Percentiles rank a stretch among this genome's conserved stretches.
These are phyloP conservation scores for Coelastrella sp. DNA, from an alignment of 139 green algal genomes.

Conservation along the genomic window DNA sequence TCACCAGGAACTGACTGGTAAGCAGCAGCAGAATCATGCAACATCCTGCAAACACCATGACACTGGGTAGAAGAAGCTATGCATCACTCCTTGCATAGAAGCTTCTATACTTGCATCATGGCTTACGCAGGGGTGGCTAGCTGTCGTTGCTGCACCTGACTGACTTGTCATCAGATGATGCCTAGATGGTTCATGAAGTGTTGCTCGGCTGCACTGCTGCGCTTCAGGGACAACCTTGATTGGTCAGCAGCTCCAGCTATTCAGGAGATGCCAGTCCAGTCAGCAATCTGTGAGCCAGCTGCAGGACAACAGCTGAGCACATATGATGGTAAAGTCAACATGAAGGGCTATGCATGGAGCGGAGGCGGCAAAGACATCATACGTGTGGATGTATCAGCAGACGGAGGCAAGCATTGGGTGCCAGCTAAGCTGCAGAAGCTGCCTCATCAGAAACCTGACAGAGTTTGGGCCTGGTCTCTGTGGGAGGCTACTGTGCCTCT, in stretches of 20 bases:
- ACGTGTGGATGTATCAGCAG: constrained; percentile 85
- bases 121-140: too few species aligned
- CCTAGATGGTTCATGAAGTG: too few species aligned
- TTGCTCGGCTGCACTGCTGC: background rate
- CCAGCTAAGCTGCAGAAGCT: constrained; percentile 51
- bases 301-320: constrained; percentile 44
- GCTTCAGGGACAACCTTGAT: constrained; percentile 89
- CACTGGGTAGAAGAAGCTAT: too few species aligned
- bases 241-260: constrained; percentile 69
- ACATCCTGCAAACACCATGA: too few species aligned
- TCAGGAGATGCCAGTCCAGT: constrained; percentile 81
- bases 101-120: too few species aligned
- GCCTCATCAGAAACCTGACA: constrained; percentile 44
- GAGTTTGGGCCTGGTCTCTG: constrained; percentile 82
- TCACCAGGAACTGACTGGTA: constrained; percentile 60
- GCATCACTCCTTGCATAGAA: too few species aligned
- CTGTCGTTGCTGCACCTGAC: too few species aligned
- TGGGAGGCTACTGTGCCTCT: constrained; percentile 75
- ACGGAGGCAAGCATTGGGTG: constrained; percentile 84
- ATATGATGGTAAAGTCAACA: constrained; percentile 57
- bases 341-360: constrained; percentile 80
- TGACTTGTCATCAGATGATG: too few species aligned
- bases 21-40: background rate
- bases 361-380: constrained; percentile 84
- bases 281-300: constrained; percentile 76